Base-by-base conservation (phyloP, 768 basidiomycete genomes). In the Podaxis rugospora region DNA sequence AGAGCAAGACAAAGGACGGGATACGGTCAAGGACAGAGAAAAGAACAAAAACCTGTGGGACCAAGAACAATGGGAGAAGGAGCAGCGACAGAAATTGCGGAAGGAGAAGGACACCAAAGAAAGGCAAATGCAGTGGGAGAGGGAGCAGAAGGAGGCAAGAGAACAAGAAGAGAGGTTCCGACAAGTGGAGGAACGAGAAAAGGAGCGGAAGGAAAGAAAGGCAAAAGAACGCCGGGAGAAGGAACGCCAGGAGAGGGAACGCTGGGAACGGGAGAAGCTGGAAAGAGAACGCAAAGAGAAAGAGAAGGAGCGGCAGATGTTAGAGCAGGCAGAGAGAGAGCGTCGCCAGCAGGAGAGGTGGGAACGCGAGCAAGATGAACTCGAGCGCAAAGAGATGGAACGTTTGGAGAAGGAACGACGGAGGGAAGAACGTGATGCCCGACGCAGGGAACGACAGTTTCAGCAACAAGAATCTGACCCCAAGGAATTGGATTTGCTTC, bases 241-340 rank as follows among this genome's bases (percentile, higher is more conserved):
- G 54, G 56, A 64, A 63, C 64, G 63, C 65, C 53, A 63, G 16
- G 58, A 39, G n/a, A 62, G 64, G 56, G 56, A 64, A 63, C 64
- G 63, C 65, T 16, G 60, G 68, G 70, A 56, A 60, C 52, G 57
- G 37, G 65, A 61, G 64, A 55, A 63, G 37, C 16, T 18, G 32
- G 63, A 63, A n/a, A 60, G 25, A 40, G 58, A 64, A 57, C 35
- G 53, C 40, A 53, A 57, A 46, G 63, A 62, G 53, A 57, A 39
- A 63, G 67, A 51, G 58, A 62, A 61, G 65, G 66, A 54, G 62
- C 65, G 50, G 65, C 57, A 36, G 37, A 57, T 55, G 58, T 51
- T 35, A 50, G 63, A 52, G 66, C 51, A 61, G 21, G 44, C 49
- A 54, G 63, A 66, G 42, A 61, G 59, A 50, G 66, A 68, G 35